Percentiles rank a stretch among this genome's conserved stretches.
Evolutionary conservation across 1,284 basidiomycete genomes (phyloP).

Genomic region (Leccinum subrobustum): DNA sequence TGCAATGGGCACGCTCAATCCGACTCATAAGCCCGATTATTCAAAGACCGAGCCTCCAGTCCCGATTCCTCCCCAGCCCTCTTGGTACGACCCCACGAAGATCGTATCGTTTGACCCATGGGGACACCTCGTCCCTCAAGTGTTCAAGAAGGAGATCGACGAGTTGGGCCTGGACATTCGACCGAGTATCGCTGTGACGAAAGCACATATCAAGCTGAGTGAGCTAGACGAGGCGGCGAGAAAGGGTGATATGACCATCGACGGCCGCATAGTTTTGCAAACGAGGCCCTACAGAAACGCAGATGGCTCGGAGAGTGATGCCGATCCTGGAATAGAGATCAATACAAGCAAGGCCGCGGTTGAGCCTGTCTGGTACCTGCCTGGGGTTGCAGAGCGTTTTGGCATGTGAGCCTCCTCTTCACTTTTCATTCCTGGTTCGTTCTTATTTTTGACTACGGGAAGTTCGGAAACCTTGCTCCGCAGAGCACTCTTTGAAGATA

Average conservation of each 20-base stretch:
- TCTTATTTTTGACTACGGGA: not conserved
- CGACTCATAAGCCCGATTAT: conserved; percentile 86
- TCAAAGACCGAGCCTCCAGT: conserved; percentile 89
- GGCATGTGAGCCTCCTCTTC: conserved; percentile 63
- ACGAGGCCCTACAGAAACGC: conserved; percentile 57
- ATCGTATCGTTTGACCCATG: conserved; percentile 96
- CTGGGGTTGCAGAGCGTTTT: conserved; percentile 89
- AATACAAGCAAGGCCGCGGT: conserved; percentile 86
- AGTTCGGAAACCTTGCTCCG: no score
- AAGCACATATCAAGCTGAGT: conserved; percentile 85
- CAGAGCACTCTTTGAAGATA: no score
- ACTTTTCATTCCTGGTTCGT: not conserved
- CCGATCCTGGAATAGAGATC: conserved; percentile 84
- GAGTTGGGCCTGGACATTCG: conserved; percentile 71
- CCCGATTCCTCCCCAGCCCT: conserved; percentile 74
- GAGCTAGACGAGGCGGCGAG: conserved; percentile 86
- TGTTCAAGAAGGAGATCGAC: conserved; percentile 71
- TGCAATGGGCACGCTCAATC: conserved; percentile 86
- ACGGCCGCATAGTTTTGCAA: conserved; percentile 82
- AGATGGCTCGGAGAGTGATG: conserved; percentile 58
- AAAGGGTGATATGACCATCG: conserved; percentile 73
- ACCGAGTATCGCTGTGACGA: conserved; percentile 91
- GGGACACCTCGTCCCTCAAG: conserved; percentile 86
- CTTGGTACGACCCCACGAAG: conserved; percentile 81
- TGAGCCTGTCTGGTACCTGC: conserved; percentile 93